A percentile compares a stretch with the other conserved stretches of the same genome.
Conservation (phyloP, 2,329 filamentous ascomycete species). For the Magnaporthales sp. region DNA sequence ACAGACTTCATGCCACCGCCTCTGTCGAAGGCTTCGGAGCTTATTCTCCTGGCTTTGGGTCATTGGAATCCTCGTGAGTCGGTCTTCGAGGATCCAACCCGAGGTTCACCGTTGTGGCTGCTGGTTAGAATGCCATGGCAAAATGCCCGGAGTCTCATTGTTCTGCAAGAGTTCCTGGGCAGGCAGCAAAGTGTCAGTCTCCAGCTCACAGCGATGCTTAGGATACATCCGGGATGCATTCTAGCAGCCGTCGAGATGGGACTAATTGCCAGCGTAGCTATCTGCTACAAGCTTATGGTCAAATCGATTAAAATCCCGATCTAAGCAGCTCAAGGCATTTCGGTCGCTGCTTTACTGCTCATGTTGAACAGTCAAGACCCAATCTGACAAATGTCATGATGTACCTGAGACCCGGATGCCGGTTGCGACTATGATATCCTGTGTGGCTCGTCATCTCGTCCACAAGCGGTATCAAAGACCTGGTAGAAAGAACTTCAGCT, state of each 20-base stretch:
- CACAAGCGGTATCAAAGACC: not conserved
- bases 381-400: not conserved
- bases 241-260: not conserved
- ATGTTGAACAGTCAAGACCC: too few relatives aligned
- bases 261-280: not conserved
- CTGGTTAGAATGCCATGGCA: not conserved
- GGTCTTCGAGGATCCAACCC: not conserved
- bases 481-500: not conserved
- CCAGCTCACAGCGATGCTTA: not conserved
- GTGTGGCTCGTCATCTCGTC: not conserved
- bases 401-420: not conserved
- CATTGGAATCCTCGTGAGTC: not conserved
- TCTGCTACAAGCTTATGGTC: not conserved
- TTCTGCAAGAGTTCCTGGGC: too few relatives aligned
- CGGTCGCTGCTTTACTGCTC: not conserved
- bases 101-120: not conserved
- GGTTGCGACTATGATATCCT: not conserved
- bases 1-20: too few relatives aligned
- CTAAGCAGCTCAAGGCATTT: not conserved
- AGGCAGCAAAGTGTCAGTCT: not conserved
- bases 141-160: not conserved
- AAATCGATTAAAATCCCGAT: not conserved
- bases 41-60: not conserved
- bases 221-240: not conserved
- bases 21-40: not conserved